Base-by-base conservation (phyloP, 768 basidiomycete species). In the Lactifluus piperatus region DNA sequence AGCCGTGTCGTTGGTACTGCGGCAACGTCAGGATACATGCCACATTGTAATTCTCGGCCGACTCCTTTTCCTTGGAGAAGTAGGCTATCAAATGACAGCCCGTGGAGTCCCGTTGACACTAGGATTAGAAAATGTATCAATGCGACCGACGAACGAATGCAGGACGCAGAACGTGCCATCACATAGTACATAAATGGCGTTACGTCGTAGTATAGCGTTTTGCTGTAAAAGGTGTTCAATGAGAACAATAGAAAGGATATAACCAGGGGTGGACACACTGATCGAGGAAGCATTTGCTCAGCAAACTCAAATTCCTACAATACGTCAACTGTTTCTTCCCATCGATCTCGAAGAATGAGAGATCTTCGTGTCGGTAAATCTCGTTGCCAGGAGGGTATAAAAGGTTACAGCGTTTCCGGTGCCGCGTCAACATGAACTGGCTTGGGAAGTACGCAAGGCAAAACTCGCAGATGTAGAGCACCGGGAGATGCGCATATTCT, bases 151-250 rank as follows among this genome's bases (percentile, higher is more conserved):
- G 9, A 18, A 41, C n/a, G 45, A 18, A 20, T 8, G 53, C 43
- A 34, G 18, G 8, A 18, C 16, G 22, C 43, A 44, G 6, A 53
- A 54, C 81, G 66, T 66, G 90, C 93, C 94, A 99, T 94, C 72
- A 94, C 89, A 79, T 99, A 99, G 79, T 94, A 99, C 81, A 99
- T 83, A 78, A 99, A 99, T 2, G 97, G 97, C 59, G 97, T 98
- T 66, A 98, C 95, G 75, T 99, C 97, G 75, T 97, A 99, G 75
- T 99, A 98, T 64, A 99, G 77, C 16, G 95, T 98, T 78, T 99
- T 99, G 77, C 91, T 93, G 68, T 50, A 54, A 20, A 43, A 60
- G 43, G 39, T 16, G 7, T 24, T 30, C 9, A 14, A 41, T 37
- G 47, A 55, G 29, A 52, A 29, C n/a, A n/a, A 34, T 41, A 45